Conservation (phyloP, 176 grass and related monocot species). For the Oryza australiensis region DNA sequence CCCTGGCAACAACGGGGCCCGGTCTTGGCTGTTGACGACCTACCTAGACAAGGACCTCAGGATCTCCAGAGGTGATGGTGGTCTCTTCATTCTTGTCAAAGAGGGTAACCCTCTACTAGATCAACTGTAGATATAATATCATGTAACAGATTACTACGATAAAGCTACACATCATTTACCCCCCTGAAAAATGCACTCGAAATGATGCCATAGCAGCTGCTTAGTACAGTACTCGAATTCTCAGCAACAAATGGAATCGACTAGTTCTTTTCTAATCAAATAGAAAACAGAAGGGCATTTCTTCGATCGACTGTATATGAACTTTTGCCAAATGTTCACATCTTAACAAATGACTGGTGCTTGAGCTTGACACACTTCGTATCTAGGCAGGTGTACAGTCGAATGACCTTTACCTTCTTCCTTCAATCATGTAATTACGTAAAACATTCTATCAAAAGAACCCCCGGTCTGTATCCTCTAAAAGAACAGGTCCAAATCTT, state of each 20-base stretch:
- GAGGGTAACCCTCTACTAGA: slow-evolving; percentile 79
- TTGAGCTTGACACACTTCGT: neutral
- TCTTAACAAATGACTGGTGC: neutral
- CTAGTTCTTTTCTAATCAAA: neutral
- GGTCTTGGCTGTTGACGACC: slow-evolving; percentile 89
- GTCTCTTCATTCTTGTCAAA: slow-evolving; percentile 87
- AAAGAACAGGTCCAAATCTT: neutral
- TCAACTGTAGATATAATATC: slow-evolving; percentile 37
- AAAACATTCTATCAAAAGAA: slow-evolving; percentile 5
- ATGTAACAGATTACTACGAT: slow-evolving; percentile 21
- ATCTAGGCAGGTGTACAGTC: neutral
- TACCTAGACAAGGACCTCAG: slow-evolving; percentile 89
- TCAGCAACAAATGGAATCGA: neutral
- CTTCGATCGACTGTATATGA: neutral
- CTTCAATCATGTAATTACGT: slow-evolving; percentile 20
- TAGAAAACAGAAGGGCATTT: neutral
- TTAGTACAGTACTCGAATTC: neutral
- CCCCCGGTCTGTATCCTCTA: neutral
- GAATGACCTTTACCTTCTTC: neutral
- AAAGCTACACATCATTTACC: neutral
- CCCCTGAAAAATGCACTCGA: neutral
- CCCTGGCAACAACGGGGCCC: slow-evolving; percentile 54
- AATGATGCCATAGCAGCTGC: neutral
- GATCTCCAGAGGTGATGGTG: slow-evolving; percentile 88
- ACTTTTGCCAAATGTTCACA: neutral